A percentile compares a stretch with the other conserved stretches of the same genome.
phyloP scores from a whole-genome alignment of 257 asterid genomes.

The Nemophila menziesii region DNA sequence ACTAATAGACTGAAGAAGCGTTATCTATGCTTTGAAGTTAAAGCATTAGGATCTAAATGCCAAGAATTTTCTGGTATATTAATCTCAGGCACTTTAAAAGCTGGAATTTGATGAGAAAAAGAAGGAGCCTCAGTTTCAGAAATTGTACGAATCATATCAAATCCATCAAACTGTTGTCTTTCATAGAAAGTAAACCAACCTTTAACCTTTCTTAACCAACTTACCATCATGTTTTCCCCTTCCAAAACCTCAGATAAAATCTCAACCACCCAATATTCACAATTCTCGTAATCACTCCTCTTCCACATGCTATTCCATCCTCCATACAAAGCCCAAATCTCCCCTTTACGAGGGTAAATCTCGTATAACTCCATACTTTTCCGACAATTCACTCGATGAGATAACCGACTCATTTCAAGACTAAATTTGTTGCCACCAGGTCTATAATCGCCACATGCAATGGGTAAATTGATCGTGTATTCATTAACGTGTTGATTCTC shows the following conservation, averaged over 20 bases:
- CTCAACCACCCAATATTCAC: conserved; percentile 9
- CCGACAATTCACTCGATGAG: conserved; percentile 10
- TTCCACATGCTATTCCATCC: conserved; percentile 11
- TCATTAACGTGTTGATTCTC: conserved; percentile 3
- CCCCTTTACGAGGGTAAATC: conserved; percentile 17
- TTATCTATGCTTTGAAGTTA: conserved; percentile 11
- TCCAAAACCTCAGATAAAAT: conserved; percentile 11
- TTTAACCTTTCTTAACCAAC: conserved; percentile 10
- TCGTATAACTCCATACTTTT: conserved; percentile 1
- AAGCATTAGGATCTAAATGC: conserved; percentile 19
- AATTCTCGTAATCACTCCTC: conserved; percentile 4
- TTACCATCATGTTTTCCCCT: conserved; percentile 7
- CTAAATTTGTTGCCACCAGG: conserved; percentile 5
- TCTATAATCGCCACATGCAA: conserved; percentile 10
- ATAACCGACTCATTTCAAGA: conserved; percentile 7
- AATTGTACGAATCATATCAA: conserved; percentile 9
- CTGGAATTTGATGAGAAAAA: conserved; percentile 15
- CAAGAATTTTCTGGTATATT: conserved; percentile 14
- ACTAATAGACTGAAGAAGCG: too few relatives aligned
- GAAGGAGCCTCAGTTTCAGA: conserved; percentile 11
- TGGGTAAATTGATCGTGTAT: conserved; percentile 4
- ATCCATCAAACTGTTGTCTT: conserved; percentile 6
- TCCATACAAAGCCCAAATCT: conserved; percentile 19
- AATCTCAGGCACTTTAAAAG: conserved; percentile 13
- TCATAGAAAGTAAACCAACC: conserved; percentile 14